These are phyloP conservation scores for Pythium monospermum DNA, from an alignment of 352 stramenopile species.

Conservation along the genomic window DNA sequence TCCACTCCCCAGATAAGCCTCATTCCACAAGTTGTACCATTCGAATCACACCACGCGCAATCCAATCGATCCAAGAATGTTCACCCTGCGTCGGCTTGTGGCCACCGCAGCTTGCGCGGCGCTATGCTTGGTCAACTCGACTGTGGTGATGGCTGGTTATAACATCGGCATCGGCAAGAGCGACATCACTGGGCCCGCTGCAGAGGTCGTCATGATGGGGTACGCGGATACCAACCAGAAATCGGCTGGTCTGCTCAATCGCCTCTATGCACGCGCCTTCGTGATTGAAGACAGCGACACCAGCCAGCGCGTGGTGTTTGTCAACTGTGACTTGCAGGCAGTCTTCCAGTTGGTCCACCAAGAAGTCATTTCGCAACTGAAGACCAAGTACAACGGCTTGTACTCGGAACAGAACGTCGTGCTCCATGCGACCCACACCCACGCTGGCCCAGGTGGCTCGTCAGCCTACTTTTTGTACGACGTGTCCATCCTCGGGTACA, in stretches of 20 bases:
- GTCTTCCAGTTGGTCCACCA: constrained; percentile 54
- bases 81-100: constrained; percentile 10
- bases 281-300: constrained; percentile 44
- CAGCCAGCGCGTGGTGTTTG: constrained; percentile 31
- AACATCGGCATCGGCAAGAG: constrained; percentile 50
- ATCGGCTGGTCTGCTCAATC: constrained; percentile 49
- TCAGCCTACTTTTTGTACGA: constrained; percentile 81
- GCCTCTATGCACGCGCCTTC: constrained; percentile 60
- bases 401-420: constrained; percentile 64
- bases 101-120: constrained; percentile 1
- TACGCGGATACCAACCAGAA: constrained; percentile 47
- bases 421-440: constrained; percentile 83
- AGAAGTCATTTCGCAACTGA: constrained; percentile 38
- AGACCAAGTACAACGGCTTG: constrained; percentile 30
- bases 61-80: neutral
- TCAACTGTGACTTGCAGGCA: constrained; percentile 41
- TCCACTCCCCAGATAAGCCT: neutral
- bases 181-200: constrained; percentile 57
- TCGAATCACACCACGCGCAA: too few species aligned
- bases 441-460: constrained; percentile 66
- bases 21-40: neutral
- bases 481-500: constrained; percentile 38
- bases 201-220: constrained; percentile 62
- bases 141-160: constrained; percentile 22
- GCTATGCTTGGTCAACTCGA: constrained; percentile 3